Conservation (phyloP, 164 flowering plant genomes). For the Magnolia sinica region DNA sequence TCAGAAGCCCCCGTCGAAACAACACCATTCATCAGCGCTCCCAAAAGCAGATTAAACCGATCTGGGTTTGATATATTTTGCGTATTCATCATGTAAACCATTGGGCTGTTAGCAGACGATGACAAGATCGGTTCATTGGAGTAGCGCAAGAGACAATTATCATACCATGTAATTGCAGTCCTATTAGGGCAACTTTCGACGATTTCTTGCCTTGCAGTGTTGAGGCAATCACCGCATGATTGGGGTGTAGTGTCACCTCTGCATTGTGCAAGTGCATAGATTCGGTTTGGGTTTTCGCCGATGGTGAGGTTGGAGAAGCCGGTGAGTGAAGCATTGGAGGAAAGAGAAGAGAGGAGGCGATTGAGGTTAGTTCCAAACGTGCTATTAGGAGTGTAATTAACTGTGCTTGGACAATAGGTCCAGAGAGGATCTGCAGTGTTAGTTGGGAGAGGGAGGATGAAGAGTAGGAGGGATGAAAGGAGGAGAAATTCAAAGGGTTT, state of each 20-base stretch:
- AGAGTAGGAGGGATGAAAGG: too few relatives aligned
- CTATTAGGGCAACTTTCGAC: slow-evolving; percentile 17
- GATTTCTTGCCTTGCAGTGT: slow-evolving; percentile 12
- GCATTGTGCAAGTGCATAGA: not conserved
- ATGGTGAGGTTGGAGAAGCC: not conserved
- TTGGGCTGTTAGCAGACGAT: not conserved
- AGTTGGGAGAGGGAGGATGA: too few relatives aligned
- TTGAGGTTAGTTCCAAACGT: not conserved
- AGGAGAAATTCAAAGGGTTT: too few relatives aligned
- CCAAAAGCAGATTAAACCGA: slow-evolving; percentile 12
- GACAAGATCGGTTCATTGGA: slow-evolving; percentile 18
- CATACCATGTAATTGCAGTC: slow-evolving; percentile 32
- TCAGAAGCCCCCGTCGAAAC: slow-evolving; percentile 14
- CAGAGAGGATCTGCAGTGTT: too few relatives aligned
- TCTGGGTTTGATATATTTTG: slow-evolving; percentile 13
- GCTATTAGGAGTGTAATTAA: not conserved
- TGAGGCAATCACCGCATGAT: slow-evolving; percentile 7
- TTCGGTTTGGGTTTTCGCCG: not conserved
- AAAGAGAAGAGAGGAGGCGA: not conserved
- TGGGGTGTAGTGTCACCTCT: not conserved
- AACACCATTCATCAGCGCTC: slow-evolving; percentile 13
- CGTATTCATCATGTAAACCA: not conserved
- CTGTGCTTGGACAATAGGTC: not conserved
- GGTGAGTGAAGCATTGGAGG: not conserved
- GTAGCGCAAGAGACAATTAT: slow-evolving; percentile 31